Evolutionary conservation across 208 protist species (phyloP), one percentile per base, ranked within the genome.

Genomic region (Trypanosoma conorhini): DNA sequence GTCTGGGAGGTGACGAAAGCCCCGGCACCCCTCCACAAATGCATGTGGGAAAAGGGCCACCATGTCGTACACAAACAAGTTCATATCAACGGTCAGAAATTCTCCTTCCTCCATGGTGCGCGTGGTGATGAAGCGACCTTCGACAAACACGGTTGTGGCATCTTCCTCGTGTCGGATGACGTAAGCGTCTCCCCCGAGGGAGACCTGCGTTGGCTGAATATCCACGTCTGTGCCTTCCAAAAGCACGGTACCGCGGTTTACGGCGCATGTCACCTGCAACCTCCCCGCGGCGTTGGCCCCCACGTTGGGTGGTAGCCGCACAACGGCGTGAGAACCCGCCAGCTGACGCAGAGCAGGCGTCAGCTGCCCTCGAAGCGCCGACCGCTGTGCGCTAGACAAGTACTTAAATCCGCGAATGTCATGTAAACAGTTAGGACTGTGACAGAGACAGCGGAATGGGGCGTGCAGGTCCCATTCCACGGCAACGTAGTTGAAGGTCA

Each of bases 31-130:
- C 50, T 87, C 77, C 28, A 69, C 57, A 70, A 74, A 42, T 19
- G 76, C 74, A 62, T 57, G 74, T 28, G 87, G 89, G 68, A 95
- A 93, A 35, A 90, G 72, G 22, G n/a, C 62, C 28, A 77, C 77
- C 85, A 93, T 91, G 70, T 92, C 85, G 77, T 95, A 95, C 62
- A 93, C 83, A 55, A 95, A 90, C 60, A 86, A 88, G 76, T 92
- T 91, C 85, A 95, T 89, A 76, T 95, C 85, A 26, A 95, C 77
- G n/a, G 75, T 80, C 19, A 95, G 72, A 40, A 63, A 10, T 69
- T 89, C 81, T 0, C 66, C 74, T 10, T 67, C 52, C 13, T 73
- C 72, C 22, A 95, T 42, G 42, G 62, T 78, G n/a, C 66, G 67
- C 56, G 51, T 71, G 22, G 85, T 67, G 60, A 95, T 63, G 54